These are phyloP conservation scores for Agaricus sinodeliciosus DNA, from an alignment of 768 basidiomycete genomes.

Conservation along the genomic window DNA sequence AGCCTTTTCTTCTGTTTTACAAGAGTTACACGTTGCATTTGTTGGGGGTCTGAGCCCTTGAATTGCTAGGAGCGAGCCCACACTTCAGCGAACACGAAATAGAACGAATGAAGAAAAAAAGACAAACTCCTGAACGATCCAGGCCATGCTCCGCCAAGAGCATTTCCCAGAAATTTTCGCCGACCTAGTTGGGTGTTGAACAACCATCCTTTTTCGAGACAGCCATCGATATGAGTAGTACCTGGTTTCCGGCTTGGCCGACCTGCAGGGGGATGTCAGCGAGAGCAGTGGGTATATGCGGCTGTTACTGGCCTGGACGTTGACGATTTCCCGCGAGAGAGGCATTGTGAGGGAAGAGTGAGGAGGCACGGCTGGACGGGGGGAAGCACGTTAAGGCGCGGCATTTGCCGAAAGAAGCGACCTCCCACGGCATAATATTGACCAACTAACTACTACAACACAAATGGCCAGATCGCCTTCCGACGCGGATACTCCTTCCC, in stretches of 20 bases:
- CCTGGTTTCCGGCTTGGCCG: conserved; percentile 63
- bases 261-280: conserved; percentile 33
- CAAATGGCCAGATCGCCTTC: conserved; percentile 76
- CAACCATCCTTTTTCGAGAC: background rate
- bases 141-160: conserved; percentile 84
- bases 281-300: background rate
- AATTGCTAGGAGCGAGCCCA: conserved; percentile 43
- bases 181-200: conserved; percentile 36
- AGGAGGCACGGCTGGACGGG: background rate
- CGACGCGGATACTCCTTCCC: conserved; percentile 77
- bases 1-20: background rate
- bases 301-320: conserved; percentile 52
- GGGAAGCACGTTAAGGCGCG: background rate
- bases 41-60: conserved; percentile 64
- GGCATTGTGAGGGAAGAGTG: conserved; percentile 35
- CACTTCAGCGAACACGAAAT: background rate
- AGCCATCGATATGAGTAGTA: conserved; percentile 14
- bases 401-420: no score
- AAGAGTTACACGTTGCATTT: conserved; percentile 55
- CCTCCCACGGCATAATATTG: no score
- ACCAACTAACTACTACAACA: conserved; percentile 30
- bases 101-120: background rate
- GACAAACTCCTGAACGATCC: conserved; percentile 58
- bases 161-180: conserved; percentile 86
- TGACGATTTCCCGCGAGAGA: conserved; percentile 68